Base-by-base conservation (phyloP, 257 asterid species). In the Asclepias syriaca region DNA sequence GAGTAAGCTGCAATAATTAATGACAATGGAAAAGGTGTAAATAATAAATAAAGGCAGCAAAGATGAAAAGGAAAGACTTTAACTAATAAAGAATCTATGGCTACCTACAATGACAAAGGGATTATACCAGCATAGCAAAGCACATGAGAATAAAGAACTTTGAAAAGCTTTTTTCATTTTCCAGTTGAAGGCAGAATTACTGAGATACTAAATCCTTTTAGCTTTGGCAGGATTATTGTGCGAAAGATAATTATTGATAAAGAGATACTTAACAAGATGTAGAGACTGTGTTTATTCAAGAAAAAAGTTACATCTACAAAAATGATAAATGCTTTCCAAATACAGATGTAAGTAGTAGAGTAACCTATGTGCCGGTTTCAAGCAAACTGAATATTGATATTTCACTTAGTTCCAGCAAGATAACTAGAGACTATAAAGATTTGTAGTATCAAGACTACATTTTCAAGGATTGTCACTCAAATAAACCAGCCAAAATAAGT, bases 1-100 rank as follows among this genome's bases (percentile, higher is more conserved):
- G 84, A 84, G 66, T 84, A 84, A 66, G 81, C 89, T 88, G 84
- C 73, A 71, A 66, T 69, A 61, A 77, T 57, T 69, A 61, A 77
- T 57, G 37, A 67, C 72, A 78, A 61, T 45, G 61, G 61, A 72
- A 53, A 66, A 68, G 12, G 68, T 34, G 39, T 70, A 75, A 55
- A 79, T 59, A n/a, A 50, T 39, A 40, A 76, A 77, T 19, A 55
- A 32, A 66, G 29, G 65, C 51, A 67, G 22, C 55, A 68, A 37
- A 32, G 27, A 45, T 57, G 55, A 51, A 65, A 63, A 73, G 71
- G 21, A 8, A 50, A 68, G 22, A 49, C 13, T 18, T 63, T 27
- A 34, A 19, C 56, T 53, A 43, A 56, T 14, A 15, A 63, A 63
- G 9, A 14, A 46, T 61, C 12, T 18, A 58, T 51, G 40, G 27